These are phyloP conservation scores for Bondarzewia mesenterica DNA, from an alignment of 1,284 basidiomycete genomes.

Conservation along the genomic window DNA sequence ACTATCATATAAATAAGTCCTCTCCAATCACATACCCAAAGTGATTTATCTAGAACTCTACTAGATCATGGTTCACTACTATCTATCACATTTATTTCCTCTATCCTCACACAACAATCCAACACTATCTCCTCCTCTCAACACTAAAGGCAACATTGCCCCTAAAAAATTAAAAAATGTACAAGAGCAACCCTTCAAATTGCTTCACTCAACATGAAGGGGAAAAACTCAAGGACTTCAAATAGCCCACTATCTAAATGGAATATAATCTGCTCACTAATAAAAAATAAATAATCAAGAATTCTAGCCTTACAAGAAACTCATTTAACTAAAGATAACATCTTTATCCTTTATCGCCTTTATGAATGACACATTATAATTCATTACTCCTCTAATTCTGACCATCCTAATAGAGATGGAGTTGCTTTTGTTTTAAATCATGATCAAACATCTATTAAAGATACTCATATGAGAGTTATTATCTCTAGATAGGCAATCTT, in stretches of 20 bases:
- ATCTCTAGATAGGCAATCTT: no score
- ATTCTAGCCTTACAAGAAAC: constrained; percentile 22
- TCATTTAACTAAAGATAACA: constrained; percentile 15
- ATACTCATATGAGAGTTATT: no score
- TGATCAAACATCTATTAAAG: no score
- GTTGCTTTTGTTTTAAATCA: no score
- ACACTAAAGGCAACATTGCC: background rate
- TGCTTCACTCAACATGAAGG: constrained; percentile 16
- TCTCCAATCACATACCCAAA: no score
- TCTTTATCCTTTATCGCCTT: constrained; percentile 5
- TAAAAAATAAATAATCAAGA: constrained; percentile 15
- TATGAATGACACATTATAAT: constrained; percentile 10
- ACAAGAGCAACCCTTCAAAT: constrained; percentile 12
- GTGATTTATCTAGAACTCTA: no score
- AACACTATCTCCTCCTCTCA: background rate
- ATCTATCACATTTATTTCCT: no score
- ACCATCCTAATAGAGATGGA: no score
- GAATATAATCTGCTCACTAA: constrained; percentile 14
- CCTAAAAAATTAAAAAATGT: background rate
- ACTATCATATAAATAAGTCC: no score
- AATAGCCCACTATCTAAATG: constrained; percentile 14
- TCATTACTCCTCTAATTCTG: no score
- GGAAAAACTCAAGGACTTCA: background rate
- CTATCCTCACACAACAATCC: no score
- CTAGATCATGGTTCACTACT: no score